These are phyloP conservation scores for Raphidocelis subcapitata DNA, from an alignment of 139 green algal genomes.

Conservation along the genomic window DNA sequence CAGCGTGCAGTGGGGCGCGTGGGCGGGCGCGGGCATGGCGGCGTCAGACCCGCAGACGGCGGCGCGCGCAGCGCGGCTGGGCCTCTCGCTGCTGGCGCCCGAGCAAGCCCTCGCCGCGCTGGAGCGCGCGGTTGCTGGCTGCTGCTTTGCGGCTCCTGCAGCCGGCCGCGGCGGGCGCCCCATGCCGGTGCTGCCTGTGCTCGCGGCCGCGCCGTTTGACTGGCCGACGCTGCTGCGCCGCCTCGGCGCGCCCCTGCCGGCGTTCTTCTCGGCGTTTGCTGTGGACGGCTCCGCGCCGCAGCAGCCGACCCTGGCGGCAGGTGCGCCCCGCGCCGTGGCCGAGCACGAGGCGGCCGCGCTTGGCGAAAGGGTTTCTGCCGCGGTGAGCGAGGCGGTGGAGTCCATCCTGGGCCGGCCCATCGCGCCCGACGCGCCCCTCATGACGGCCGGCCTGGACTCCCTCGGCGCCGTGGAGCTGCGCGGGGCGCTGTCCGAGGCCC, in stretches of 20 bases:
- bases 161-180: constrained; percentile 29
- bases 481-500: constrained; percentile 42
- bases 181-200: constrained; percentile 45
- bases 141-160: not conserved
- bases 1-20: constrained; percentile 54
- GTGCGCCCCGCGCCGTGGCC: too few species aligned
- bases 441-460: constrained; percentile 77
- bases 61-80: constrained; percentile 54
- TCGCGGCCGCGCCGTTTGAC: constrained; percentile 5
- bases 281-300: too few species aligned
- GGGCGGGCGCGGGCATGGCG: constrained; percentile 52
- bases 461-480: constrained; percentile 77
- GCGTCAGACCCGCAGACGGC: constrained; percentile 48
- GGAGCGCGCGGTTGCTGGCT: not conserved
- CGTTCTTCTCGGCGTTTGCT: too few species aligned
- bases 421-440: constrained; percentile 57
- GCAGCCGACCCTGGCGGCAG: too few species aligned
- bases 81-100: constrained; percentile 54
- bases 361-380: not conserved
- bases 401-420: constrained; percentile 48
- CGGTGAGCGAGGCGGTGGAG: constrained; percentile 33
- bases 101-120: constrained; percentile 45
- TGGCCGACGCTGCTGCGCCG: too few species aligned
- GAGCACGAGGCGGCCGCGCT: too few species aligned
- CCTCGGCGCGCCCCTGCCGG: too few species aligned